Evolutionary conservation across 2,329 filamentous ascomycete genomes (phyloP).

Genomic region (Paracamarosporium sp.): DNA sequence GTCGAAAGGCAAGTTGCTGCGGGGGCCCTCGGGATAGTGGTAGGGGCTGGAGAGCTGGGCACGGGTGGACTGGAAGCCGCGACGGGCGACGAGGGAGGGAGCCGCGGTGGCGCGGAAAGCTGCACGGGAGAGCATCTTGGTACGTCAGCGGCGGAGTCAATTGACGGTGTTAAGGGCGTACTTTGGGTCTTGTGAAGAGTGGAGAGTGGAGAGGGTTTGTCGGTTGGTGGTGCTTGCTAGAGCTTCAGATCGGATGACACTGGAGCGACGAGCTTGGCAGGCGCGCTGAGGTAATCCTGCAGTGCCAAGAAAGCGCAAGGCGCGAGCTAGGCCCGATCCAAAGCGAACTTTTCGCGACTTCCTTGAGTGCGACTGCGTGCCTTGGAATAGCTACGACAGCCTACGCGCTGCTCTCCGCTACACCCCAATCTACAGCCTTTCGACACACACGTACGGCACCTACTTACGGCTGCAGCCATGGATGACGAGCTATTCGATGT

Average conservation of each 20-base stretch:
- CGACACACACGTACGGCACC: not conserved
- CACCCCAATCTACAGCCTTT: not conserved
- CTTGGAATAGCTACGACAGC: not conserved
- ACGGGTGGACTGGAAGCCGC: constrained; percentile 92
- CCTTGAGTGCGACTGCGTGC: not conserved
- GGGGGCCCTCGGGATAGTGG: constrained; percentile 97
- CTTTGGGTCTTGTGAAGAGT: constrained; percentile 35
- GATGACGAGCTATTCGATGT: constrained; percentile 53
- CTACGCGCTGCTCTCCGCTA: not conserved
- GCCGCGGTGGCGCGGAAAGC: constrained; percentile 68
- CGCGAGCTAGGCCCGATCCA: not conserved
- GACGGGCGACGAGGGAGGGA: constrained; percentile 76
- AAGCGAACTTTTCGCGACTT: constrained; percentile 2
- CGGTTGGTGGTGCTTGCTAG: constrained; percentile 9
- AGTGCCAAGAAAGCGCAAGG: not conserved
- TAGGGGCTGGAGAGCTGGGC: constrained; percentile 86
- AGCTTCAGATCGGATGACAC: constrained; percentile 12
- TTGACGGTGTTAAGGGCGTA: constrained; percentile 33
- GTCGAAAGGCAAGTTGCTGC: constrained; percentile 97
- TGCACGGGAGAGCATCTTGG: constrained; percentile 78
- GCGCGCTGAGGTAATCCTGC: constrained; percentile 2
- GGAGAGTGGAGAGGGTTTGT: constrained; percentile 25
- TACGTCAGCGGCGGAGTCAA: constrained; percentile 42
- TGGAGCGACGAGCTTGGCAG: constrained; percentile 11
- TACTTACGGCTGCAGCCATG: constrained; percentile 40